Base-by-base conservation (phyloP, 2,329 filamentous ascomycete genomes). In the Fusarium denticulatum region DNA sequence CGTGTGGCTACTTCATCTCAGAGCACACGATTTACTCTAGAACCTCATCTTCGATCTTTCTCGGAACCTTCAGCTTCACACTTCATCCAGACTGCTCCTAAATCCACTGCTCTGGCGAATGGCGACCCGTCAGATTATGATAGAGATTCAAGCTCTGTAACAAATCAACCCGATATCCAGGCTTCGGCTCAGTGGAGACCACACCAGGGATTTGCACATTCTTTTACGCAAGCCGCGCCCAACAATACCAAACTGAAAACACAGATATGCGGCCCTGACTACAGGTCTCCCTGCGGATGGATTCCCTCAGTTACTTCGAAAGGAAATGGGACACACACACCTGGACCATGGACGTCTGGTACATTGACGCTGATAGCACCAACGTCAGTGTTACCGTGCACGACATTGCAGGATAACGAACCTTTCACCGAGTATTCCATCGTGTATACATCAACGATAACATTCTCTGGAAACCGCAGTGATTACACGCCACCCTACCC, bases 401-500 rank as follows among this genome's bases (percentile, higher is more conserved):
- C 81, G 18, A 75, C 76, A n/a, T 63, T 81, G 1, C 58, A 72
- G 11, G 63, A 65, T 6, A 65, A 76, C 24, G 80, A 83, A 49
- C 78, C 79, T 12, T 67, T 82, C 9, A 85, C 81, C 2, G 75
- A 83, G 15, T 87, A 83, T 77, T 84, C 83, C 6, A 81, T 88
- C 40, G 77, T 87, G 24, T 83, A 88, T 79, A 87, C 86, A 7
- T 80, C 84, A 28, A 89, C 87, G 4, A 80, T 85, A 56, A 89
- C 87, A 24, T 86, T 87, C 77, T 82, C 77, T 14, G 86, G 84
- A 22, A 82, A 87, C 60, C 82, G 81, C 8, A 79, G 75, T 30
- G 82, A 86, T 60, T 88, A 88, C 71, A 87, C 83, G 14, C 82
- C 85, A 2, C 85, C 84, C 2, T 87, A 82, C 67, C 80, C 84